Evolutionary conservation across 805 yeast species (phyloP).

Genomic region (Suhomyces sp.): DNA sequence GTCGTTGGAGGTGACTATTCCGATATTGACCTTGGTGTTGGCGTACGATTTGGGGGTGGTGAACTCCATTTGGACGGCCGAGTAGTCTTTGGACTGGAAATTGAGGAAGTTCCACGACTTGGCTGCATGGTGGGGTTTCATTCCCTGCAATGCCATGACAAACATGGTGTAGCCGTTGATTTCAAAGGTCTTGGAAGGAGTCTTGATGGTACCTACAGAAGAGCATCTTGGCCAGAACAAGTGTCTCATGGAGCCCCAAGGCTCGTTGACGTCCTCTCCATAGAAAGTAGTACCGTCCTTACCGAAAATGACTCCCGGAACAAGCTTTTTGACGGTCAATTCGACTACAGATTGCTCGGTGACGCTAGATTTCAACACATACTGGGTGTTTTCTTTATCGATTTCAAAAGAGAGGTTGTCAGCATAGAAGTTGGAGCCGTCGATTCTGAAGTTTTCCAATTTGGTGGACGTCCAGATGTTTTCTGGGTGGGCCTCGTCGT

Average conservation of each 20-base stretch:
- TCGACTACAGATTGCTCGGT: slow-evolving; percentile 70
- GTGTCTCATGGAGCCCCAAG: slow-evolving; percentile 98
- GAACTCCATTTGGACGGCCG: slow-evolving; percentile 91
- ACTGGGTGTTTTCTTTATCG: slow-evolving; percentile 50
- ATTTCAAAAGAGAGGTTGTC: slow-evolving; percentile 64
- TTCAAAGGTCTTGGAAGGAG: slow-evolving; percentile 26
- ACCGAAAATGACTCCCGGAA: slow-evolving; percentile 88
- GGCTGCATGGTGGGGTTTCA: slow-evolving; percentile 99
- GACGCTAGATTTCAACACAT: slow-evolving; percentile 56
- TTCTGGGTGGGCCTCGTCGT: slow-evolving; percentile 32
- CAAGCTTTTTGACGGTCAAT: slow-evolving; percentile 54
- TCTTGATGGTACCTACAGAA: slow-evolving; percentile 60
- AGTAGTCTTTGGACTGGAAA: slow-evolving; percentile 71
- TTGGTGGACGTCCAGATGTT: slow-evolving; percentile 89
- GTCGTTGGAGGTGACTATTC: slow-evolving; percentile 64
- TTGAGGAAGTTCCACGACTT: slow-evolving; percentile 92
- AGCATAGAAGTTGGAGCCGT: slow-evolving; percentile 79
- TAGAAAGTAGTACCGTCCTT: slow-evolving; percentile 80
- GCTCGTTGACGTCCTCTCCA: slow-evolving; percentile 78
- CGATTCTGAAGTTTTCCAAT: slow-evolving; percentile 70
- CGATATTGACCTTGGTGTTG: slow-evolving; percentile 73
- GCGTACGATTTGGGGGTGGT: slow-evolving; percentile 92
- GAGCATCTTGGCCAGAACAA: slow-evolving; percentile 91
- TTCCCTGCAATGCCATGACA: slow-evolving; percentile 96
- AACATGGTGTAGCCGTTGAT: slow-evolving; percentile 65